Conservation (phyloP, 306 rosid genomes). For the Rosa rugosa region DNA sequence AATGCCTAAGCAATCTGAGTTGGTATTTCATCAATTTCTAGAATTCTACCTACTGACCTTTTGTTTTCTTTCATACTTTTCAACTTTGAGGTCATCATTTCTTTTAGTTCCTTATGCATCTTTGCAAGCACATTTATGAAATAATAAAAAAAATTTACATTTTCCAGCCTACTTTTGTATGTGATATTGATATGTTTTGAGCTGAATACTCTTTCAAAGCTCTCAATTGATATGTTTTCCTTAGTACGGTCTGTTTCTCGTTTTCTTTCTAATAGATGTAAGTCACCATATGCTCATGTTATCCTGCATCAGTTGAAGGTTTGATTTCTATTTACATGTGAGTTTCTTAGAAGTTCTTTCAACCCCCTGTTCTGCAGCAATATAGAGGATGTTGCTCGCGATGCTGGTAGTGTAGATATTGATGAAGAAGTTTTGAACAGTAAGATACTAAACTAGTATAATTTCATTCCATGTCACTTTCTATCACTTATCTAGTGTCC, state of each 20-base stretch:
- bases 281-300: not conserved
- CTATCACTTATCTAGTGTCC: slow-evolving; percentile 31
- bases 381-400: slow-evolving; percentile 92
- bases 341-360: not conserved
- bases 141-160: no score
- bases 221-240: not conserved
- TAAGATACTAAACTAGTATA: slow-evolving; percentile 47
- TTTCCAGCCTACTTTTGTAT: not conserved
- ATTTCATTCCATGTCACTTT: slow-evolving; percentile 21
- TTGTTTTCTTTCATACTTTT: not conserved
- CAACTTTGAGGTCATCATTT: not conserved
- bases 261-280: not conserved
- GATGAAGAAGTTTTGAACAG: slow-evolving; percentile 78
- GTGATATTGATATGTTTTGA: not conserved
- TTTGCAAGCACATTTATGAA: not conserved
- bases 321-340: not conserved
- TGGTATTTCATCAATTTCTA: not conserved
- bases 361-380: slow-evolving; percentile 59
- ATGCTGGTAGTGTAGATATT: slow-evolving; percentile 85
- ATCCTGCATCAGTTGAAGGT: not conserved
- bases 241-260: not conserved
- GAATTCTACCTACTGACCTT: not conserved
- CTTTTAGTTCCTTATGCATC: not conserved
- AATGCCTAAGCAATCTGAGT: not conserved
- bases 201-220: not conserved